Conservation (phyloP, 1,139 yeast genomes). For the Protomyces macrosporus region DNA sequence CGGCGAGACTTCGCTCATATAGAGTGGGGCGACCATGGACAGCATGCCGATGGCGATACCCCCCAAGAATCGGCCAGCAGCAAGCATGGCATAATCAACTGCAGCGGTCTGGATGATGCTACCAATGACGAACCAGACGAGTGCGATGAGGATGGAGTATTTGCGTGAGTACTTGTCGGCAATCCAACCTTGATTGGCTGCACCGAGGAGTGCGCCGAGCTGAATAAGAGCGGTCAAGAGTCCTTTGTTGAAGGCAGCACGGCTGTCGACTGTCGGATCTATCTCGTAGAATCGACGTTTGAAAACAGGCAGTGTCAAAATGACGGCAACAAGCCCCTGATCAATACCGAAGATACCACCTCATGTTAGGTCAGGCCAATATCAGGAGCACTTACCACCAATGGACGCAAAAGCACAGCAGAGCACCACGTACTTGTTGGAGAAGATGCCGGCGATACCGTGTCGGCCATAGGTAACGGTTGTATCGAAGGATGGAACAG, state of each 20-base stretch:
- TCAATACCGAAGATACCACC: constrained; percentile 39
- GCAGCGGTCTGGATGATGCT: constrained; percentile 58
- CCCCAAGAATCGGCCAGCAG: constrained; percentile 41
- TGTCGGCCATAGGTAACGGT: constrained; percentile 22
- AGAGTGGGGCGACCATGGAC: constrained; percentile 54
- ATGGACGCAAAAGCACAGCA: constrained; percentile 38
- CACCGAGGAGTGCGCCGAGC: constrained; percentile 36
- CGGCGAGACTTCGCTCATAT: constrained; percentile 53
- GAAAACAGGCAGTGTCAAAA: constrained; percentile 49
- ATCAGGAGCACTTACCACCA: constrained; percentile 29
- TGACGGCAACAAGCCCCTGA: constrained; percentile 55
- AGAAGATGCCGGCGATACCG: constrained; percentile 31
- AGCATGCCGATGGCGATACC: constrained; percentile 58
- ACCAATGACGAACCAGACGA: constrained; percentile 55
- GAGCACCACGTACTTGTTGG: constrained; percentile 33
- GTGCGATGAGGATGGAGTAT: constrained; percentile 50
- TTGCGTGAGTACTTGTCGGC: constrained; percentile 37
- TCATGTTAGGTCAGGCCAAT: background rate
- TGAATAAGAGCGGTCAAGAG: constrained; percentile 35
- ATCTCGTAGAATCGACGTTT: constrained; percentile 29
- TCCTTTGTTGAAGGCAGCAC: constrained; percentile 32
- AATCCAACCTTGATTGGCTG: constrained; percentile 34
- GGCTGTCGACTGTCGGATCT: constrained; percentile 19
- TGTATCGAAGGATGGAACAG: background rate
- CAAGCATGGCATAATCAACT: constrained; percentile 31